Conservation (phyloP, 1,139 yeast species). For the Magnusiomyces fungicola region DNA sequence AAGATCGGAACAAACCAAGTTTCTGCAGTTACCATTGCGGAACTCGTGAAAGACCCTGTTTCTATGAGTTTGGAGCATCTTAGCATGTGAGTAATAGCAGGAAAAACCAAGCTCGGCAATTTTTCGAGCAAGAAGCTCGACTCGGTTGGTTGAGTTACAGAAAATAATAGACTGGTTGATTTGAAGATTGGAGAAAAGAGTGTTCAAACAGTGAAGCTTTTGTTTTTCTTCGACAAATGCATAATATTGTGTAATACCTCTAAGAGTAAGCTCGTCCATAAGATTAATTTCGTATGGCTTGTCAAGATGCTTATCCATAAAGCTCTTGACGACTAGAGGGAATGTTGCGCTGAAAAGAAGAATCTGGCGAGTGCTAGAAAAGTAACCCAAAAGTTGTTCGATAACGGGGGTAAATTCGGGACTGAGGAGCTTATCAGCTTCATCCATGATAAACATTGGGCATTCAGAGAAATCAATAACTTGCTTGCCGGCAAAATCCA, state of each 20-base stretch:
- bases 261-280: conserved; percentile 93
- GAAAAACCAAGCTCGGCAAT: conserved; percentile 95
- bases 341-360: conserved; percentile 90
- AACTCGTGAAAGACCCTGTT: conserved; percentile 97
- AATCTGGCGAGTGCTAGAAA: conserved; percentile 78
- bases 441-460: conserved; percentile 93
- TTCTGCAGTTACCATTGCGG: conserved; percentile 96
- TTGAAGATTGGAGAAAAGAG: conserved; percentile 86
- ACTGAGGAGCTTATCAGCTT: conserved; percentile 94
- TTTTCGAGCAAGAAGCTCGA: conserved; percentile 88
- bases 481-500: conserved; percentile 84
- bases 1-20: conserved; percentile 91
- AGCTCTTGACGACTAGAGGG: conserved; percentile 87
- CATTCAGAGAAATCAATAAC: conserved; percentile 85
- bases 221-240: conserved; percentile 97
- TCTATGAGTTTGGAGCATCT: conserved; percentile 96
- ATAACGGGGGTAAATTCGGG: conserved; percentile 85
- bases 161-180: conserved; percentile 94
- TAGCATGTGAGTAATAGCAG: conserved; percentile 94
- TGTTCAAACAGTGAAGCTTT: conserved; percentile 90
- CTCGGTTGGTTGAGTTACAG: conserved; percentile 94
- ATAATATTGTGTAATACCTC: conserved; percentile 94
- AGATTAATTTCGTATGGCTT: conserved; percentile 93
- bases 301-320: conserved; percentile 85
- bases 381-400: conserved; percentile 76